These are phyloP conservation scores for Vigna reflexopilosa DNA, from an alignment of 306 rosid genomes.

Conservation along the genomic window DNA sequence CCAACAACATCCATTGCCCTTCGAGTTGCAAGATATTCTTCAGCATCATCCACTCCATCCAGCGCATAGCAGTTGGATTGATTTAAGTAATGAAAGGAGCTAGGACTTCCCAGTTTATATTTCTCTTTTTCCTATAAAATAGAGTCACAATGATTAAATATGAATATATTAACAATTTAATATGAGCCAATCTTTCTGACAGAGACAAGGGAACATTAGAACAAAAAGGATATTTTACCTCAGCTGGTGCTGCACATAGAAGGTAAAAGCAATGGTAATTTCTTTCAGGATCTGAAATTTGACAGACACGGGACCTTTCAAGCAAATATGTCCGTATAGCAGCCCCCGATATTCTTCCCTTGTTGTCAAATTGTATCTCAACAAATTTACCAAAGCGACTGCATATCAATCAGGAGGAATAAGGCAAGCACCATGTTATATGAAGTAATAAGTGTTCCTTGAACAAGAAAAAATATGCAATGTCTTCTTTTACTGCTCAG, in stretches of 20 bases:
- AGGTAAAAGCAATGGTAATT: constrained; percentile 99
- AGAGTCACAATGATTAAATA: constrained; percentile 9
- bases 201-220: constrained; percentile 38
- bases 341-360: constrained; percentile 98
- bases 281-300: constrained; percentile 96
- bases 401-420: constrained; percentile 58
- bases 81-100: constrained; percentile 91
- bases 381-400: constrained; percentile 99
- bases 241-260: constrained; percentile 95
- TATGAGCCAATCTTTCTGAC: constrained; percentile 1
- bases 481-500: constrained; percentile 1
- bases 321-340: constrained; percentile 95
- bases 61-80: constrained; percentile 83
- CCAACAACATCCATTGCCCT: constrained; percentile 99
- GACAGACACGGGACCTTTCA: constrained; percentile 99
- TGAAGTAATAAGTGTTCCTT: background rate
- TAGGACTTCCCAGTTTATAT: constrained; percentile 84
- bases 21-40: constrained; percentile 94
- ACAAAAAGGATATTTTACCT: constrained; percentile 61
- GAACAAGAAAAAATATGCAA: constrained; percentile 34
- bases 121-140: constrained; percentile 79
- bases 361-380: constrained; percentile 99
- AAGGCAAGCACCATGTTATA: constrained; percentile 36
- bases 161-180: constrained; percentile 16
- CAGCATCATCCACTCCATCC: constrained; percentile 92